Evolutionary conservation across 2,329 filamentous ascomycete genomes (phyloP).

Genomic region (Mycosphaerella sp.): DNA sequence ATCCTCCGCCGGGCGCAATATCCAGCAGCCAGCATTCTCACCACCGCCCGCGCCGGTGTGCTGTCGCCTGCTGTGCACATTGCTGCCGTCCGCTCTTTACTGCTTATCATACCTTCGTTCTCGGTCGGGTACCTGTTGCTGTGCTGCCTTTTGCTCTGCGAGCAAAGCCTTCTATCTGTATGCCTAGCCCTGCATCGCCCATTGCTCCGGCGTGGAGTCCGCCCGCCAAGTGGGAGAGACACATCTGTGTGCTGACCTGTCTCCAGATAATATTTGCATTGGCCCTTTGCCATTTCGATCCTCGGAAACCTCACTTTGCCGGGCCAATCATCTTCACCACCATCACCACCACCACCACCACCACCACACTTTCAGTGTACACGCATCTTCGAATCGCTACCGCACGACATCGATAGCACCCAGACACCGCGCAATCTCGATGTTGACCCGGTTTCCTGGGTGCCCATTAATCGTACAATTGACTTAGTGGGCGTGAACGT

Average conservation of each 20-base stretch:
- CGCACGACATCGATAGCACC: neutral
- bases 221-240: slow-evolving; percentile 6
- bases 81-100: slow-evolving; percentile 23
- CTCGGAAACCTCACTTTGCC: neutral
- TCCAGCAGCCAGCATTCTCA: slow-evolving; percentile 6
- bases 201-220: neutral
- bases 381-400: neutral
- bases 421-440: slow-evolving; percentile 1
- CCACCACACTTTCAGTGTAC: neutral
- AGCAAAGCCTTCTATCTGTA: slow-evolving; percentile 20
- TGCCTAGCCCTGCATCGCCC: slow-evolving; percentile 6
- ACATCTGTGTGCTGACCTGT: slow-evolving; percentile 7
- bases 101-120: slow-evolving; percentile 10
- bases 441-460: neutral
- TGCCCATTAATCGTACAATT: slow-evolving; percentile 5
- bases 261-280: slow-evolving; percentile 12
- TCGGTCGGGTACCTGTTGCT: slow-evolving; percentile 15
- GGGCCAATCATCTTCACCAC: neutral
- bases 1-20: neutral
- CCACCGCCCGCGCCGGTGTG: slow-evolving; percentile 6
- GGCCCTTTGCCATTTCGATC: slow-evolving; percentile 2
- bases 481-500: neutral
- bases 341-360: neutral
- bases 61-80: slow-evolving; percentile 10
- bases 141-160: slow-evolving; percentile 23